A percentile compares a stretch with the other conserved stretches of the same genome.
phyloP scores from a whole-genome alignment of 805 yeast genomes.

The Yamadazyma insecticola region DNA sequence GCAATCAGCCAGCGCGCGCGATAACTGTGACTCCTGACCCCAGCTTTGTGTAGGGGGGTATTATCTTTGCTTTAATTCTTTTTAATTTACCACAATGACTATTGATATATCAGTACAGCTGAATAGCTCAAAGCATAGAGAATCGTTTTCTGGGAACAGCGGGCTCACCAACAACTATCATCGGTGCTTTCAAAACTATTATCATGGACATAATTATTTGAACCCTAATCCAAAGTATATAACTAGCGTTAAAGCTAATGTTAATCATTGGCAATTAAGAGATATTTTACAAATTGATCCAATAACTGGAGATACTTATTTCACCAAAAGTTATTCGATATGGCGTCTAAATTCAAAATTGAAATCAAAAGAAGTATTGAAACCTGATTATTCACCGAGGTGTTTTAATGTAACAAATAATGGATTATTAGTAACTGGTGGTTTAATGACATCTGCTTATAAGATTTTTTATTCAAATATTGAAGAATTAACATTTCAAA shows the following conservation, averaged over 20 bases:
- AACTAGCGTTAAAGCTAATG: conserved; percentile 24
- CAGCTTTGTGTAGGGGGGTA: background rate
- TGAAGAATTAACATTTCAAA: conserved; percentile 11
- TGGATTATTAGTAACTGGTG: conserved; percentile 48
- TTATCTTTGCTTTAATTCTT: too few species aligned
- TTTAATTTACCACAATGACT: conserved; percentile 8
- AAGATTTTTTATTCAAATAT: conserved; percentile 21
- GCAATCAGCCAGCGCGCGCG: too few species aligned
- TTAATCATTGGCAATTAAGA: conserved; percentile 75
- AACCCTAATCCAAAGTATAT: conserved; percentile 34
- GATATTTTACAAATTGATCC: conserved; percentile 58
- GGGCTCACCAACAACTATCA: conserved; percentile 5
- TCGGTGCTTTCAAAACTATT: conserved; percentile 39
- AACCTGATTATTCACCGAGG: conserved; percentile 62
- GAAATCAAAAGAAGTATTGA: conserved; percentile 27
- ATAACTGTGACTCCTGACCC: too few species aligned
- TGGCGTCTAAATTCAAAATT: conserved; percentile 24
- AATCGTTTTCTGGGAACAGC: conserved; percentile 1
- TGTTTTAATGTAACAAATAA: conserved; percentile 57
- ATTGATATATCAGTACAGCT: conserved; percentile 5
- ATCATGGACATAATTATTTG: conserved; percentile 34
- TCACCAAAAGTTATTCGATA: conserved; percentile 54
- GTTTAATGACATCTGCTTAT: conserved; percentile 39
- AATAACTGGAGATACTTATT: conserved; percentile 42
- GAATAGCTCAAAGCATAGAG: conserved; percentile 1